These are phyloP conservation scores for Filobasidium wieringae DNA, from an alignment of 768 basidiomycete genomes.

Conservation along the genomic window DNA sequence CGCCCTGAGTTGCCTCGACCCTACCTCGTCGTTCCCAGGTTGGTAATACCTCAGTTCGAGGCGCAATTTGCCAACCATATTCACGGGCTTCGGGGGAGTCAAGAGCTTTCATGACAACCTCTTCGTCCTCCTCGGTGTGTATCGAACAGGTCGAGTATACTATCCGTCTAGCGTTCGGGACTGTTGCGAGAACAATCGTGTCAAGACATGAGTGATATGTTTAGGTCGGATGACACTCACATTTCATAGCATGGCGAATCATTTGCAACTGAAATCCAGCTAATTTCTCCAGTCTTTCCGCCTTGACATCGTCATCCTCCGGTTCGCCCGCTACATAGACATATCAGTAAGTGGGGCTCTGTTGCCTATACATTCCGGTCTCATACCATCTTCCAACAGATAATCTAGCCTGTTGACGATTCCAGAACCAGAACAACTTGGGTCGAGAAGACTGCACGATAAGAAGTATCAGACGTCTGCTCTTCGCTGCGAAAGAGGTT, in stretches of 20 bases:
- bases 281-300: slow-evolving; percentile 68
- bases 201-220: neutral
- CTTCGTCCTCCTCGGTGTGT: slow-evolving; percentile 82
- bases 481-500: slow-evolving; percentile 1
- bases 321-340: slow-evolving; percentile 42
- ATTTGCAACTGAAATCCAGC: slow-evolving; percentile 79
- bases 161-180: slow-evolving; percentile 63
- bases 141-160: slow-evolving; percentile 98
- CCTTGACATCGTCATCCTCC: slow-evolving; percentile 45
- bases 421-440: slow-evolving; percentile 90
- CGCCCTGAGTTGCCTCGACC: slow-evolving; percentile 49
- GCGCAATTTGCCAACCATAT: slow-evolving; percentile 58
- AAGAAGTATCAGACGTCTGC: neutral
- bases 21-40: slow-evolving; percentile 72
- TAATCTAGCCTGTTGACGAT: slow-evolving; percentile 83
- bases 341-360: neutral
- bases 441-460: slow-evolving; percentile 64
- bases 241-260: slow-evolving; percentile 90
- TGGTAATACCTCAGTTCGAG: slow-evolving; percentile 57
- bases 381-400: slow-evolving; percentile 59
- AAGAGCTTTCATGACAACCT: slow-evolving; percentile 67
- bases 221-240: slow-evolving; percentile 42
- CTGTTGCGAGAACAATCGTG: slow-evolving; percentile 41
- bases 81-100: slow-evolving; percentile 55
- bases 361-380: neutral